These are phyloP conservation scores for Kwoniella mangroviensis DNA, from an alignment of 768 basidiomycete species.

Conservation along the genomic window DNA sequence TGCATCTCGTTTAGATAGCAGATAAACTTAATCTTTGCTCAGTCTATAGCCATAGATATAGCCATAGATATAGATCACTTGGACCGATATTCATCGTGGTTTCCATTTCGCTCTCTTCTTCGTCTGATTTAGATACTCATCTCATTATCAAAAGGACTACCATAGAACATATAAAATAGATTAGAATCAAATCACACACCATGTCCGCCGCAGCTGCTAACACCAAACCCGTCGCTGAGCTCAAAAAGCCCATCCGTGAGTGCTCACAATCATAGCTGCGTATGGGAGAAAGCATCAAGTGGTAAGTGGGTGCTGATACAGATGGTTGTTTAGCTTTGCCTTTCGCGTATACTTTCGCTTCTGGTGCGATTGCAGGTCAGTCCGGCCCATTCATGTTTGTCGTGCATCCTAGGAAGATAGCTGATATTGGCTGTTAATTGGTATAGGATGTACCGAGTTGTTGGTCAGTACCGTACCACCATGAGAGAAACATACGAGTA, in stretches of 20 bases:
- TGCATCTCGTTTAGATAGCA: constrained; percentile 7
- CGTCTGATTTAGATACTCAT: neutral
- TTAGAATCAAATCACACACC: constrained; percentile 3
- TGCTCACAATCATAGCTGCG: neutral
- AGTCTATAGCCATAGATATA: no score
- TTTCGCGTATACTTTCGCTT: constrained; percentile 76
- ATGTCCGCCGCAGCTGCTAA: constrained; percentile 25
- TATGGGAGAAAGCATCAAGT: no score
- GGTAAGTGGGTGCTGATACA: constrained; percentile 10
- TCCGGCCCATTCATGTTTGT: constrained; percentile 61
- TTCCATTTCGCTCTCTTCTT: neutral
- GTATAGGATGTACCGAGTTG: constrained; percentile 57
- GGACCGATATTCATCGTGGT: no score
- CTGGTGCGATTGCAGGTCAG: constrained; percentile 94
- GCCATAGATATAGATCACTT: no score
- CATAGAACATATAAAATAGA: constrained; percentile 9
- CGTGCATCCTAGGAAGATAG: neutral
- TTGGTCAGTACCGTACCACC: constrained; percentile 67
- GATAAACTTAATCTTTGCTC: no score
- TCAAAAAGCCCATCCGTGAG: constrained; percentile 48
- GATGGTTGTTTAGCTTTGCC: constrained; percentile 54
- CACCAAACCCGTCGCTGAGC: constrained; percentile 17
- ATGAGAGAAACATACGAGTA: no score
- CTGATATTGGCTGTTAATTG: neutral
- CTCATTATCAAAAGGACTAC: neutral